Evolutionary conservation across 371 early-diverging fungal species (phyloP), one percentile per base, ranked within the genome.

Genomic region (Saksenaea vasiformis): DNA sequence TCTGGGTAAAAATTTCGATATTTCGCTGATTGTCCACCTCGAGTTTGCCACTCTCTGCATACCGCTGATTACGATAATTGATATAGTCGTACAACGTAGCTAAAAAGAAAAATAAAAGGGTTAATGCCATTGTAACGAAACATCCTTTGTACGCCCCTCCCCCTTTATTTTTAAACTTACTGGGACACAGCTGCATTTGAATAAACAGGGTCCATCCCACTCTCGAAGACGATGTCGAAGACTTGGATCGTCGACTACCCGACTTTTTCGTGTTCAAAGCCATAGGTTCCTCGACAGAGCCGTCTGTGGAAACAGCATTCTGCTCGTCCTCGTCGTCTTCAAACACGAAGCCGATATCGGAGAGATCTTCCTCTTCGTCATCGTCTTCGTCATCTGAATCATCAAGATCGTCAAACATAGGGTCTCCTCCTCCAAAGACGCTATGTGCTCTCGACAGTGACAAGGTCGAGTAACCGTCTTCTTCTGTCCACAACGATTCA

Each of bases 111-210:
- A n/a, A 5, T 43, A 35, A 19, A 37, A 63, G 7, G 24, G n/a
- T n/a, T n/a, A 55, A 14, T 24, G 35, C 15, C 14, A 57, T 9
- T 55, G 37, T 36, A 34, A n/a, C n/a, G n/a, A n/a, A n/a, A n/a
- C n/a, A n/a, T n/a, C n/a, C n/a, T n/a, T n/a, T n/a, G n/a, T n/a
- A n/a, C n/a, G n/a, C n/a, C n/a, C 4, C 26, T 7, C 27, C 1
- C 9, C 1, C 11, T n/a, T 58, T 19, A 1, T 54, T 1, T 53
- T 2, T 58, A 22, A 0, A 37, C 61, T 65, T 90, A 58, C 89
- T 87, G 64, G 88, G 88, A 70, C 94, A 93, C 24, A 94, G 79
- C 66, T 94, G 91, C 94, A 94, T 94, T 71, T 94, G 93, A 60
- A 94, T 91, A 68, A 88, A 91, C 15, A 93, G 70, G 0, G 88